These are phyloP conservation scores for Podospora pseudopauciseta DNA, from an alignment of 495 filamentous ascomycete genomes.

Conservation along the genomic window DNA sequence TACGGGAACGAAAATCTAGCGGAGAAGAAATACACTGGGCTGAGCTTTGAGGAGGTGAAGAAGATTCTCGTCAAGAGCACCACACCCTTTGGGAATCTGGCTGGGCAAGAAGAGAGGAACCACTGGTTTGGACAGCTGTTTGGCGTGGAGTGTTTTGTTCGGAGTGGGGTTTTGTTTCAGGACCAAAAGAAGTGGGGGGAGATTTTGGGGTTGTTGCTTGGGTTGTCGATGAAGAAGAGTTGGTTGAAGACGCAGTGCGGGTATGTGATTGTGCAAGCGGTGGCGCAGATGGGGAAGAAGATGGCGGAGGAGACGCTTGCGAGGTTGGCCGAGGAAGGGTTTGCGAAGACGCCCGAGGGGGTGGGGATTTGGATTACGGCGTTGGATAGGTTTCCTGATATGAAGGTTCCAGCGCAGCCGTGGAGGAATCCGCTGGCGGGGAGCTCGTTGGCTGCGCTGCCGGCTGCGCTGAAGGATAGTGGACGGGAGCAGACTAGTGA, in stretches of 20 bases:
- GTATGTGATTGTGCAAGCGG: constrained; percentile 58
- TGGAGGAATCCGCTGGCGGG: constrained; percentile 75
- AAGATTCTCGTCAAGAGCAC: constrained; percentile 67
- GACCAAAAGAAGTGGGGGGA: constrained; percentile 57
- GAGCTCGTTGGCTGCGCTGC: constrained; percentile 59
- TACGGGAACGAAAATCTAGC: constrained; percentile 45
- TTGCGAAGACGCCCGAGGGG: constrained; percentile 77
- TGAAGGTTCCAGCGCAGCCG: constrained; percentile 59
- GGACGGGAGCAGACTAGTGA: constrained; percentile 50
- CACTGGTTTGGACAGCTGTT: constrained; percentile 82
- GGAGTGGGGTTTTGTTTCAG: constrained; percentile 66
- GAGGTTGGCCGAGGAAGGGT: constrained; percentile 55
- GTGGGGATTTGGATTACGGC: constrained; percentile 81
- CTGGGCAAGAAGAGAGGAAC: constrained; percentile 80
- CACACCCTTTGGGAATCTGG: constrained; percentile 56
- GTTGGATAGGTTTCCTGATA: constrained; percentile 58
- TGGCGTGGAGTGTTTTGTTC: constrained; percentile 78
- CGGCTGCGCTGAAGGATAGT: constrained; percentile 75
- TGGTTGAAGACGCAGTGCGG: constrained; percentile 90
- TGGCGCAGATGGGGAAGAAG: constrained; percentile 47
- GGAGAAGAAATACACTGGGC: constrained; percentile 41
- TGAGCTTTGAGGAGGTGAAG: constrained; percentile 56
- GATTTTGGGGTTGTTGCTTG: constrained; percentile 56
- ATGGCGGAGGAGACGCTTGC: constrained; percentile 60
- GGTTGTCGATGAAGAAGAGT: constrained; percentile 61